Conservation (phyloP, 2,329 filamentous ascomycete genomes). For the Colletotrichum magnum region DNA sequence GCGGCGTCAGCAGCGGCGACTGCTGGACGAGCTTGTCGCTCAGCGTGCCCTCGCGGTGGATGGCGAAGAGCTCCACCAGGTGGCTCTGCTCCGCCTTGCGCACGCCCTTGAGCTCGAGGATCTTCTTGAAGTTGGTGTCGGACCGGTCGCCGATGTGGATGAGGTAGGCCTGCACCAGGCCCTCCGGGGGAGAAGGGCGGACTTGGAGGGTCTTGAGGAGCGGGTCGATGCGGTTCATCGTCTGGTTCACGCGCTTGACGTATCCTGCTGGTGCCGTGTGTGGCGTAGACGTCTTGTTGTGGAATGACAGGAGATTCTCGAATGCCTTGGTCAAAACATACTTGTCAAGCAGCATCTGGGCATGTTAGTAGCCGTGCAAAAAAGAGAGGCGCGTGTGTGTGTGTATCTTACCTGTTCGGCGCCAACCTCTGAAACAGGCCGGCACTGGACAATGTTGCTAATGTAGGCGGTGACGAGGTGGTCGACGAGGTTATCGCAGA, state of each 20-base stretch:
- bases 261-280: conserved; percentile 72
- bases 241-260: conserved; percentile 86
- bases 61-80: conserved; percentile 86
- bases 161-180: conserved; percentile 95
- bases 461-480: conserved; percentile 85
- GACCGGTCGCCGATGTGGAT: conserved; percentile 96
- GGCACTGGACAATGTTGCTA: conserved; percentile 87
- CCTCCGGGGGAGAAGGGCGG: conserved; percentile 89
- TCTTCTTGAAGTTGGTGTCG: conserved; percentile 95
- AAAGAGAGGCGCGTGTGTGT: too few species aligned
- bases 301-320: conserved; percentile 76
- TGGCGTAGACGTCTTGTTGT: conserved; percentile 61
- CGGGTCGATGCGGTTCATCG: conserved; percentile 89
- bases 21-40: conserved; percentile 79
- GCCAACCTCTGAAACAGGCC: conserved; percentile 91
- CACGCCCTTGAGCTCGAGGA: conserved; percentile 95
- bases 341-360: conserved; percentile 92
- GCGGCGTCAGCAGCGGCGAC: conserved; percentile 78
- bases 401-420: conserved; percentile 81
- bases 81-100: conserved; percentile 85
- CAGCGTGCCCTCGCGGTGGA: conserved; percentile 82
- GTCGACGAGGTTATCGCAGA: conserved; percentile 97
- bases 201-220: conserved; percentile 98
- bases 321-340: conserved; percentile 89
- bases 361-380: conserved; percentile 43